These are phyloP conservation scores for Liriodendron chinense DNA, from an alignment of 164 flowering plant genomes.

Conservation along the genomic window DNA sequence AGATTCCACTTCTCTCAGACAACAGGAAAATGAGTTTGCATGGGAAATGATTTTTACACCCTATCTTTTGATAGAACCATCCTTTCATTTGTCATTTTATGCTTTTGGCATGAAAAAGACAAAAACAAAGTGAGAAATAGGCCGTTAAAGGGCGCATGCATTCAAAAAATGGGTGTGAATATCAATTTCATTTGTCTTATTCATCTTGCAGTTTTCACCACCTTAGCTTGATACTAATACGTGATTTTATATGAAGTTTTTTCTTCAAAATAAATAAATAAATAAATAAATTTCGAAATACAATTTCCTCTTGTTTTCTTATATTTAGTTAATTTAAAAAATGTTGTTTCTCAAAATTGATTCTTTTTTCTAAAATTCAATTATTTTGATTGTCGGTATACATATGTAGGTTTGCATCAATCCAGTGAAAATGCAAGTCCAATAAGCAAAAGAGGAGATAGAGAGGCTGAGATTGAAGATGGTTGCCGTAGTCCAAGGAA, in stretches of 20 bases:
- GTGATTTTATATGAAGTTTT: not conserved
- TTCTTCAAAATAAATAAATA: too few species aligned
- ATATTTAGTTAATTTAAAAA: not conserved
- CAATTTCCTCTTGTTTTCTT: too few species aligned
- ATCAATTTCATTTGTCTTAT: too few species aligned
- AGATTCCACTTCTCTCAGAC: not conserved
- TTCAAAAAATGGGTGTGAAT: not conserved
- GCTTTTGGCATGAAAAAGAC: not conserved
- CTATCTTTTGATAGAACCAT: too few species aligned
- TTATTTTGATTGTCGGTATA: not conserved
- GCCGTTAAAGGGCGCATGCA: not conserved
- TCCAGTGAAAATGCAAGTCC: slow-evolving; percentile 32
- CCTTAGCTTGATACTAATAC: too few species aligned
- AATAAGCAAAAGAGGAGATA: slow-evolving; percentile 19
- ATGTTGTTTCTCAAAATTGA: too few species aligned
- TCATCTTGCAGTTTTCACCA: too few species aligned
- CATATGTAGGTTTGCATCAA: slow-evolving; percentile 38
- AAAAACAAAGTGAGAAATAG: not conserved
- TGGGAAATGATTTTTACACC: too few species aligned
- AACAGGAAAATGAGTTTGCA: not conserved
- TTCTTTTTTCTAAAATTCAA: too few species aligned
- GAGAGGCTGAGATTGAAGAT: slow-evolving; percentile 35
- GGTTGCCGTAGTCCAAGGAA: slow-evolving; percentile 18
- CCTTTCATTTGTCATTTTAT: not conserved
- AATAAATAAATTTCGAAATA: too few species aligned